Evolutionary conservation across 176 grass and related monocot genomes (phyloP).

Genomic region (Oropetium thomaeum): DNA sequence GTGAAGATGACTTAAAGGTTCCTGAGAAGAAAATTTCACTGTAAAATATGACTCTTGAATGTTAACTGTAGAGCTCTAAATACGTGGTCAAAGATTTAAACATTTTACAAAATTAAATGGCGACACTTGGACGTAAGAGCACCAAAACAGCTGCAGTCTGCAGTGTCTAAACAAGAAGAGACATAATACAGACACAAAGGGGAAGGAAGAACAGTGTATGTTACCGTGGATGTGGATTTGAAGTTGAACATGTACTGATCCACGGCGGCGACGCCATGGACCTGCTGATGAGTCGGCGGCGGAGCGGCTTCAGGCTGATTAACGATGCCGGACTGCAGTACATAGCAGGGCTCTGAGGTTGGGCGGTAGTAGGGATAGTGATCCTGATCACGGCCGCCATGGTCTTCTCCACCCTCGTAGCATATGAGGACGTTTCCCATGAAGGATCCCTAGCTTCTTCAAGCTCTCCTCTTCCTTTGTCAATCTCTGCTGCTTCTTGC

Average conservation of each 20-base stretch:
- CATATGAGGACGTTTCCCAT: slow-evolving; percentile 41
- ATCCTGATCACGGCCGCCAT: background rate
- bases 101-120: background rate
- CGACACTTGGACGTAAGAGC: background rate
- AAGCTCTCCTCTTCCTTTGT: background rate
- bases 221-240: slow-evolving; percentile 34
- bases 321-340: background rate
- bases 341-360: background rate
- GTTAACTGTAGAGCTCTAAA: no score
- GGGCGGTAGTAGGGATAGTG: slow-evolving; percentile 22
- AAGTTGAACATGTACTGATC: slow-evolving; percentile 33
- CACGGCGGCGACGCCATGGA: slow-evolving; percentile 8
- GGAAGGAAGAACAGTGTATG: background rate
- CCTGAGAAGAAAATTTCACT: no score
- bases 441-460: background rate
- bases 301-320: background rate
- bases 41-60: no score
- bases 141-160: background rate
- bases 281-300: background rate
- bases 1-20: no score
- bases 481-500: background rate
- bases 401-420: background rate
- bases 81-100: no score
- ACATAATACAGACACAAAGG: background rate
- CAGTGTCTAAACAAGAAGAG: background rate